Evolutionary conservation across 305 asterid genomes (phyloP).

Genomic region (Rubia peregrina): DNA sequence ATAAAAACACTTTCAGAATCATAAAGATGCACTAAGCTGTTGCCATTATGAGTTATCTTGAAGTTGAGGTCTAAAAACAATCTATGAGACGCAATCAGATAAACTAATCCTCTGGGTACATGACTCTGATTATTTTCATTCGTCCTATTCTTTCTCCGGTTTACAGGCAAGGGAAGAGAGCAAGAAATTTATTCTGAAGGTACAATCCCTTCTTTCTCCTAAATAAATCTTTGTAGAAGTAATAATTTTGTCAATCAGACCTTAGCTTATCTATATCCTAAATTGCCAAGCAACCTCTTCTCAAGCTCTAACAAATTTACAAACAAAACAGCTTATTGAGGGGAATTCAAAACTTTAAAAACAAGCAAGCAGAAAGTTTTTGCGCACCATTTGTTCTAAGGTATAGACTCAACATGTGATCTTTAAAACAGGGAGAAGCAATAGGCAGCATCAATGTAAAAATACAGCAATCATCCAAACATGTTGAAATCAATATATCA

Average conservation of each 20-base stretch:
- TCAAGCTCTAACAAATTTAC: not conserved
- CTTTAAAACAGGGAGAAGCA: slow-evolving; percentile 62
- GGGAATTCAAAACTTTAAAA: not conserved
- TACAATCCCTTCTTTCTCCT: slow-evolving; percentile 18
- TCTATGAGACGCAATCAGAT: not conserved
- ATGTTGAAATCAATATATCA: slow-evolving; percentile 71
- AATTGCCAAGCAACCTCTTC: not conserved
- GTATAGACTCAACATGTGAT: slow-evolving; percentile 3
- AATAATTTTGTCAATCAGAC: not conserved
- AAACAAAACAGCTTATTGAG: not conserved
- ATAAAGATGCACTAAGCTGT: not conserved
- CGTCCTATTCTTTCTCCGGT: not conserved
- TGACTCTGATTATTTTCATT: not conserved
- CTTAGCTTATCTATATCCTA: not conserved
- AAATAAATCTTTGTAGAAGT: not conserved
- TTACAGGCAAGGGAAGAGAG: slow-evolving; percentile 59
- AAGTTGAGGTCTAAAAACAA: not conserved
- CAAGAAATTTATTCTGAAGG: slow-evolving; percentile 66
- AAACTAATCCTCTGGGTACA: not conserved
- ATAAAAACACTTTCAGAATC: not conserved
- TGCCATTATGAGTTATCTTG: not conserved
- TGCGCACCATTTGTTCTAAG: not conserved
- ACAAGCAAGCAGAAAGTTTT: not conserved
- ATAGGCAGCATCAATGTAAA: slow-evolving; percentile 60
- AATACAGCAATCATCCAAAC: slow-evolving; percentile 52